Conservation (phyloP, 768 basidiomycete genomes). For the Hypholoma sublateritium region DNA sequence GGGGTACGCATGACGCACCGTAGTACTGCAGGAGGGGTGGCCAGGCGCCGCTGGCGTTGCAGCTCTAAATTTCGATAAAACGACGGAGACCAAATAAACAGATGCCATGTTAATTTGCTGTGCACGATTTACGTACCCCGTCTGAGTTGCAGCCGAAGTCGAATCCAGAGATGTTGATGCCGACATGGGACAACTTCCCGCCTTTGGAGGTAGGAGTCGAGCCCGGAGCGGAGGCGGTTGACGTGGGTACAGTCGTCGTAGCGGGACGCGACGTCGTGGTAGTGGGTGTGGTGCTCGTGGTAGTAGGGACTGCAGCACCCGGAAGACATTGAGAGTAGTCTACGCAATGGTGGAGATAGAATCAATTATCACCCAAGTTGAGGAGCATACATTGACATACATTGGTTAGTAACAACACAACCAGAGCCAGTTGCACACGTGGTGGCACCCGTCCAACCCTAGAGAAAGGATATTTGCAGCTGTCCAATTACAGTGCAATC, state of each 20-base stretch:
- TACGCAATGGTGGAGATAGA: neutral
- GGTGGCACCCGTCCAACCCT: neutral
- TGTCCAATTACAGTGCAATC: neutral
- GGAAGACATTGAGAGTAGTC: neutral
- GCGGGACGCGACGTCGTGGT: slow-evolving; percentile 9
- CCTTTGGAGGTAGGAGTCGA: slow-evolving; percentile 19
- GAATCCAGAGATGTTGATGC: slow-evolving; percentile 57
- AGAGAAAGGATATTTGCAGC: neutral
- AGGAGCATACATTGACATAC: neutral
- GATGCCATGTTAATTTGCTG: too few species aligned
- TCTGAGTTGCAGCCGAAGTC: slow-evolving; percentile 52
- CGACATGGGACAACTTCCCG: slow-evolving; percentile 36
- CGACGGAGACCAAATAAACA: neutral
- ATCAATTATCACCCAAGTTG: neutral
- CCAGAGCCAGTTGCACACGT: neutral
- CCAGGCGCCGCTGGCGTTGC: slow-evolving; percentile 36
- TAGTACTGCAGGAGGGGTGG: slow-evolving; percentile 47
- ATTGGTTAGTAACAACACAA: neutral
- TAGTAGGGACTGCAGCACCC: neutral
- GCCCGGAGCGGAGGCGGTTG: slow-evolving; percentile 10
- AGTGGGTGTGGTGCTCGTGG: neutral
- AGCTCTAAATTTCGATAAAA: slow-evolving; percentile 19
- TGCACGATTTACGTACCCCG: slow-evolving; percentile 23
- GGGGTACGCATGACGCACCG: slow-evolving; percentile 36
- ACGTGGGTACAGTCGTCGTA: slow-evolving; percentile 1